Percentiles rank a stretch among this genome's conserved stretches.
phyloP scores from a whole-genome alignment of 305 asterid genomes.

The Fraxinus baroniana region DNA sequence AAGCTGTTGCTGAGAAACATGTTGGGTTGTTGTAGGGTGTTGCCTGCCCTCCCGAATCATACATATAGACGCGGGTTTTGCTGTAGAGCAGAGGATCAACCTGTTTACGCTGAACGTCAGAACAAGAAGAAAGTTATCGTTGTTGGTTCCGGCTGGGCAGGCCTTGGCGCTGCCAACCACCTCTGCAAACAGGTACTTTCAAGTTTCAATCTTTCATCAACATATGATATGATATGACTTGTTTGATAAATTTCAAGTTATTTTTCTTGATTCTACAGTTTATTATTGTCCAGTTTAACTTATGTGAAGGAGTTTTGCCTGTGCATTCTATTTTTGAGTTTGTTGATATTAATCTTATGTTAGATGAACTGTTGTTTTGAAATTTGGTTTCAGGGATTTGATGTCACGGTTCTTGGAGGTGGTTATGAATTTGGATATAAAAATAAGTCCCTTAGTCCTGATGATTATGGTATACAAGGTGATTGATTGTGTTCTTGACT shows the following conservation, averaged over 20 bases:
- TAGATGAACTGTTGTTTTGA: background rate
- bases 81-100: constrained; percentile 48
- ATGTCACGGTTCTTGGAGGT: constrained; percentile 68
- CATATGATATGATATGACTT: background rate
- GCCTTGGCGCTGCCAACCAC: constrained; percentile 65
- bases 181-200: constrained; percentile 53
- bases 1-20: constrained; percentile 17
- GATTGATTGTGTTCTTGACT: constrained; percentile 10
- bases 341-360: background rate
- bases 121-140: constrained; percentile 56
- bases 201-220: background rate
- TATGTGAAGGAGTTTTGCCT: background rate
- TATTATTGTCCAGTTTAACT: background rate
- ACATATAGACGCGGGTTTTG: constrained; percentile 28
- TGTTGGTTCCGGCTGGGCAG: constrained; percentile 73
- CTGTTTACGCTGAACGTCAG: constrained; percentile 25
- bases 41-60: constrained; percentile 26
- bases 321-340: background rate
- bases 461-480: constrained; percentile 60
- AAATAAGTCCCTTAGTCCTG: constrained; percentile 45
- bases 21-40: constrained; percentile 40
- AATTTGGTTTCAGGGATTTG: constrained; percentile 52
- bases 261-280: background rate
- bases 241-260: background rate
- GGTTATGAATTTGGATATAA: constrained; percentile 62